Base-by-base conservation (phyloP, 2,329 filamentous ascomycete species). In the Falciphora oryzae region DNA sequence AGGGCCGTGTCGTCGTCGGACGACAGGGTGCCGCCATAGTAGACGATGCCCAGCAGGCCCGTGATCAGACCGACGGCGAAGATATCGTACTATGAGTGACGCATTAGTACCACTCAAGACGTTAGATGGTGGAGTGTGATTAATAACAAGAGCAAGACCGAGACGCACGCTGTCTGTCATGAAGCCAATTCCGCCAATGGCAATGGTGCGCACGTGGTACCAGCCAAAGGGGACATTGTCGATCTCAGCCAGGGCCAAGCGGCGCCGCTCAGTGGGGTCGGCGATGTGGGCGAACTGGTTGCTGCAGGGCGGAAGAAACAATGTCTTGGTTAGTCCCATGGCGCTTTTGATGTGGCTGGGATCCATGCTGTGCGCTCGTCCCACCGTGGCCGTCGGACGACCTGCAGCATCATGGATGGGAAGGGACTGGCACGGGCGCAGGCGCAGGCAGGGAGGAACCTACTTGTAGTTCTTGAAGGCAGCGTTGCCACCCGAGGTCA, bases 141-240 rank as follows among this genome's bases (percentile, higher is more conserved):
- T 18, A 44, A 44, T 6, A 8, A 28, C 25, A 4, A n/a, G 16
- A 8, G 11, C 25, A 4, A n/a, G 16, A 32, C 27, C 4, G 2
- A 2, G 59, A 67, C 71, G 64, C 71, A 75, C 3, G 3, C 90
- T 90, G 73, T 94, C 92, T 22, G 91, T 94, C 77, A 95, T 95
- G 85, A 96, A 95, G 70, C 91, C 92, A 67, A 94, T 89, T 71
- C 92, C 91, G 35, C 91, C 91, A 29, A 94, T 91, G 11, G 91
- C 78, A 64, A 91, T 85, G 65, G 91, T 89, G 57, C 91, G 85
- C 65, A 93, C 85, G 73, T 95, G 91, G 74, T 93, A 92, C 90
- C 91, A 94, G 72, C 91, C 89, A 67, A 94, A 93, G 4, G 88
- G 88, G 13, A 90, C 90, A 78, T 89, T 89, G 79, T 94, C 91